Conservation (phyloP, 306 rosid species). For the Luffa aegyptiaca region DNA sequence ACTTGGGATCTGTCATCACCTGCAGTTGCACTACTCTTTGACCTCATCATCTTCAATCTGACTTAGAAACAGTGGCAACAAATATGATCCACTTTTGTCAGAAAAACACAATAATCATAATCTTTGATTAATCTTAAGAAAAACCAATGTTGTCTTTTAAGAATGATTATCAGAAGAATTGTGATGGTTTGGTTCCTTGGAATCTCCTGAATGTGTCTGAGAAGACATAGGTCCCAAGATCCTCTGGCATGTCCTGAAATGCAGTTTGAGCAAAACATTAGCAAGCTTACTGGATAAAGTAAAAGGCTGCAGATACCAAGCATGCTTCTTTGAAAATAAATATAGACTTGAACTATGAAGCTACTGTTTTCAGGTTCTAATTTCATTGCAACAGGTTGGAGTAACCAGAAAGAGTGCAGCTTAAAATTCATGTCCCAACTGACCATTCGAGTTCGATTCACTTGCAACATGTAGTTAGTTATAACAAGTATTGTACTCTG, state of each 20-base stretch:
- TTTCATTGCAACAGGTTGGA: background rate
- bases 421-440: background rate
- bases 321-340: background rate
- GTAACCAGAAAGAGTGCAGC: background rate
- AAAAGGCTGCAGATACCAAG: background rate
- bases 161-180: slow-evolving; percentile 25
- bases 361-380: background rate
- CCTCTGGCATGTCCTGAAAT: slow-evolving; percentile 47
- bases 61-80: background rate
- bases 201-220: slow-evolving; percentile 28
- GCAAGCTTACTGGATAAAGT: background rate
- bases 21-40: background rate
- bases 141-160: slow-evolving; percentile 21
- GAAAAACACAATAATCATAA: slow-evolving; percentile 6
- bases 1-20: slow-evolving; percentile 1
- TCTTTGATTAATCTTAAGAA: slow-evolving; percentile 1
- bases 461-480: background rate
- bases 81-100: slow-evolving; percentile 3
- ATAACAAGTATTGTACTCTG: no score
- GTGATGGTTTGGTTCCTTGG: slow-evolving; percentile 23
- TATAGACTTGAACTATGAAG: background rate
- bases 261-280: background rate
- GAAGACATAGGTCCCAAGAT: slow-evolving; percentile 36
- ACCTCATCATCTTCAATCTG: background rate
- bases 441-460: background rate